A percentile compares a stretch with the other conserved stretches of the same genome.
Evolutionary conservation across 1,284 basidiomycete species (phyloP).

Genomic region (Puccinia coronata): DNA sequence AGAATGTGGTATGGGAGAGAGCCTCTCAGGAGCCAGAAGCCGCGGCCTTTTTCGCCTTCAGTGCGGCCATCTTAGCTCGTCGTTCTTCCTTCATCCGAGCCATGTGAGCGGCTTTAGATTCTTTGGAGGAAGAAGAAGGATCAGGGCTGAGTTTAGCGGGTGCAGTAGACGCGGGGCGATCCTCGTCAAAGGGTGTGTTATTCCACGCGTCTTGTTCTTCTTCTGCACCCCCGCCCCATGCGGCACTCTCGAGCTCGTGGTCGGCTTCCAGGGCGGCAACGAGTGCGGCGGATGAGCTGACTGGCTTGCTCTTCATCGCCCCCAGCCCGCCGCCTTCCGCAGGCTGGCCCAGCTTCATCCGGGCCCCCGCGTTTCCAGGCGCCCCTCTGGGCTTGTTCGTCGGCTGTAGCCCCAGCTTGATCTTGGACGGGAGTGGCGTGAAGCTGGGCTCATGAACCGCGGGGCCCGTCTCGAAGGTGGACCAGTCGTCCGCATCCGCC

Average conservation of each 20-base stretch:
- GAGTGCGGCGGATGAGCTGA: constrained; percentile 8
- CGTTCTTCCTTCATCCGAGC: constrained; percentile 50
- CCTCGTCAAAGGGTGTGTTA: not conserved
- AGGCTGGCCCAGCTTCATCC: constrained; percentile 29
- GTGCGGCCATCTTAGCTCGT: constrained; percentile 48
- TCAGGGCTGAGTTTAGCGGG: not conserved
- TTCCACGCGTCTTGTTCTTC: not conserved
- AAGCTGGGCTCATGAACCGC: constrained; percentile 40
- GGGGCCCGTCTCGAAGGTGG: constrained; percentile 45
- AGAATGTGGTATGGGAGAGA: too few species aligned
- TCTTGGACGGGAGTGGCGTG: constrained; percentile 41
- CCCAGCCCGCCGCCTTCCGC: not conserved
- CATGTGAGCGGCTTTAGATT: constrained; percentile 49
- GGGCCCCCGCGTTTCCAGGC: not conserved
- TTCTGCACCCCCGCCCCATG: constrained; percentile 25
- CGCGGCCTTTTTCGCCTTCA: constrained; percentile 45
- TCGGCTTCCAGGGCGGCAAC: constrained; percentile 46
- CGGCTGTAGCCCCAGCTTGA: constrained; percentile 22
- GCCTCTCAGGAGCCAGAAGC: not conserved
- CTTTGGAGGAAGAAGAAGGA: constrained; percentile 22
- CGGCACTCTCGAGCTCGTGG: constrained; percentile 25
- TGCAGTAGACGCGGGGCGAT: not conserved
- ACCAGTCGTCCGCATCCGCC: constrained; percentile 86
- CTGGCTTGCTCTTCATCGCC: not conserved
- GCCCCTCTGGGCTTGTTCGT: constrained; percentile 1